Evolutionary conservation across 2,329 filamentous ascomycete genomes (phyloP).

Genomic region (Sordariomycetes sp.): DNA sequence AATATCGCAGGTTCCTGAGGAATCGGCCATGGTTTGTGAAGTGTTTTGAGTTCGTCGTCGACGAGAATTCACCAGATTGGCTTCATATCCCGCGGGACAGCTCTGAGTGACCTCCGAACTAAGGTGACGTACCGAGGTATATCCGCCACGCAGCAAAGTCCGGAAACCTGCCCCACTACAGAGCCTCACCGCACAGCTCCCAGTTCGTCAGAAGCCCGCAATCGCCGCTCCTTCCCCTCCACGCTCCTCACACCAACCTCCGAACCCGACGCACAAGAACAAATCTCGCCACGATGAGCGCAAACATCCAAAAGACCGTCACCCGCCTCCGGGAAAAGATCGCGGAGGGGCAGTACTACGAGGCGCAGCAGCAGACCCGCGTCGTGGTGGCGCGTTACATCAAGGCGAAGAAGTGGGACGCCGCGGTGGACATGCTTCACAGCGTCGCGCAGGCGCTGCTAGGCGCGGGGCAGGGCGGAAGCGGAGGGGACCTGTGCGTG

Average conservation of each 20-base stretch:
- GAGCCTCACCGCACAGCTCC: background rate
- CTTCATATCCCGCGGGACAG: background rate
- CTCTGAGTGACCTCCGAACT: too few species aligned
- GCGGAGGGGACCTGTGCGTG: conserved; percentile 78
- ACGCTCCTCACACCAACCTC: background rate
- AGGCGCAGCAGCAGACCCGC: conserved; percentile 95
- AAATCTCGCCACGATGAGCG: conserved; percentile 10
- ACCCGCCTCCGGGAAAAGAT: conserved; percentile 71
- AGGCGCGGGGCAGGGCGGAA: conserved; percentile 85
- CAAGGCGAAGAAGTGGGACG: conserved; percentile 71
- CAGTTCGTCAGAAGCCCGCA: background rate
- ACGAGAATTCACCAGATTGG: background rate
- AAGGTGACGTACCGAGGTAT: background rate
- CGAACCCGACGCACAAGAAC: background rate
- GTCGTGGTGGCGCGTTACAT: conserved; percentile 90
- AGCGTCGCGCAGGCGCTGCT: conserved; percentile 76
- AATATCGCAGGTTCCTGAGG: too few species aligned
- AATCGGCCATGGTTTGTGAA: too few species aligned
- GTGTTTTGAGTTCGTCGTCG: background rate
- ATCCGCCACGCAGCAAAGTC: background rate
- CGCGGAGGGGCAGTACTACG: conserved; percentile 85
- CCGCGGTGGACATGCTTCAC: conserved; percentile 77
- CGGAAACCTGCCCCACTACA: conserved; percentile 1
- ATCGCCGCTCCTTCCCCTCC: background rate
- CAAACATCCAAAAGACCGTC: conserved; percentile 45